Base-by-base conservation (phyloP, 2,329 filamentous ascomycete species). In the Diaporthe vexans region DNA sequence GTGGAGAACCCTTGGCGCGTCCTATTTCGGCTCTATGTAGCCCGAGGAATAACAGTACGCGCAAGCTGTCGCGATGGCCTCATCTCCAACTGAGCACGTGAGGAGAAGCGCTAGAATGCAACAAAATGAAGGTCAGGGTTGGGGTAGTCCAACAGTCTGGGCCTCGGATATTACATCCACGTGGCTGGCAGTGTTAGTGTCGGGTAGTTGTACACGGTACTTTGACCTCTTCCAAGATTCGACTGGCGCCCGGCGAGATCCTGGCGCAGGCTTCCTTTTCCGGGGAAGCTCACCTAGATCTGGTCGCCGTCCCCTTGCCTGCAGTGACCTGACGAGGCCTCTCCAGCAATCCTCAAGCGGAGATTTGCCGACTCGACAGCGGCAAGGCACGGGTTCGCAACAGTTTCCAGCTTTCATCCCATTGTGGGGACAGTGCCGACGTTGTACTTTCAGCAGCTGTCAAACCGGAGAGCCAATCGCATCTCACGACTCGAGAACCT, bases 381-480 rank as follows among this genome's bases (percentile, higher is more conserved):
- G 21, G 35, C 63, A 51, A 29, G 21, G 29, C 29, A 17, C 1
- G 26, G 7, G 63, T 52, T 67, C 63, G 63, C 63, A 67, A 37
- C 29, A 52, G 46, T 67, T 67, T 67, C 46, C 63, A 52, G 33
- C 63, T 67, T 52, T 67, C 63, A 52, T 67, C 46, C 63, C 63
- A 68, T 54, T 68, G n/a, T 40, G 48, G 46, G 46, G 48, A 24
- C 29, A 54, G 26, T 68, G 63, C 63, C 63, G 48, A 40, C 40
- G n/a, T 68, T 52, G 29, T 40, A 40, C 15, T 68, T 68, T 13
- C 46, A 54, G 63, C 63, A 29, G 33, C 48, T 68, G 63, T 68
- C 63, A 68, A 68, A 10, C 48, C n/a, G 63, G 21, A 17, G 48
- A 17, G 15, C 63, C 63, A 68, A 68, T 68, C 63, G 63, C 63